phyloP scores from a whole-genome alignment of 2,329 filamentous ascomycete genomes.

The Pseudonectria foliicola region DNA sequence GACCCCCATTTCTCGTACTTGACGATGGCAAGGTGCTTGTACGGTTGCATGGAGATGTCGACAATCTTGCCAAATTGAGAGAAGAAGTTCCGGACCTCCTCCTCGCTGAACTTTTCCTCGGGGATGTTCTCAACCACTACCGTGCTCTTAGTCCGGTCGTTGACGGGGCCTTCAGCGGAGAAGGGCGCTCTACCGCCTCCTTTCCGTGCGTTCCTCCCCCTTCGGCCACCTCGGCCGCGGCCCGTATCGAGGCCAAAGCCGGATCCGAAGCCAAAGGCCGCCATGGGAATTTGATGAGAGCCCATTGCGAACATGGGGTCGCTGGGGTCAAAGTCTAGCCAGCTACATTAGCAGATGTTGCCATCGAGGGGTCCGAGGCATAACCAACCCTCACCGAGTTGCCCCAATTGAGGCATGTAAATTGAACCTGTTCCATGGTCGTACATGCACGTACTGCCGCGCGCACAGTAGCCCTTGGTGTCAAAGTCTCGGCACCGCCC shows the following conservation, averaged over 20 bases:
- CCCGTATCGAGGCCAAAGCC: slow-evolving; percentile 19
- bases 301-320: slow-evolving; percentile 21
- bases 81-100: slow-evolving; percentile 62
- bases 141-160: slow-evolving; percentile 56
- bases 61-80: slow-evolving; percentile 60
- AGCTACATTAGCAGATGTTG: slow-evolving; percentile 7
- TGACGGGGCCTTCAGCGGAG: slow-evolving; percentile 55
- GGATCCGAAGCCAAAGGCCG: slow-evolving; percentile 14
- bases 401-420: slow-evolving; percentile 25
- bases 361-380: not conserved
- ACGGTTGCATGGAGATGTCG: slow-evolving; percentile 57
- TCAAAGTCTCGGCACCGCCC: slow-evolving; percentile 64
- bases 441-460: slow-evolving; percentile 59
- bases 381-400: slow-evolving; percentile 21
- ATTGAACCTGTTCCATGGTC: slow-evolving; percentile 56
- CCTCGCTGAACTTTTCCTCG: slow-evolving; percentile 59
- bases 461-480: slow-evolving; percentile 62
- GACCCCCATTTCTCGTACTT: slow-evolving; percentile 59
- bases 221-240: slow-evolving; percentile 30
- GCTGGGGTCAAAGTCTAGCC: slow-evolving; percentile 28
- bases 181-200: slow-evolving; percentile 46
- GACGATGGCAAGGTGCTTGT: slow-evolving; percentile 62
- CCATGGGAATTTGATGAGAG: slow-evolving; percentile 9
- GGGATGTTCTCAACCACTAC: slow-evolving; percentile 76
- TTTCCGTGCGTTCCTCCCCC: slow-evolving; percentile 25